Evolutionary conservation across 495 filamentous ascomycete genomes (phyloP).

Genomic region (Aspergillus wentii): DNA sequence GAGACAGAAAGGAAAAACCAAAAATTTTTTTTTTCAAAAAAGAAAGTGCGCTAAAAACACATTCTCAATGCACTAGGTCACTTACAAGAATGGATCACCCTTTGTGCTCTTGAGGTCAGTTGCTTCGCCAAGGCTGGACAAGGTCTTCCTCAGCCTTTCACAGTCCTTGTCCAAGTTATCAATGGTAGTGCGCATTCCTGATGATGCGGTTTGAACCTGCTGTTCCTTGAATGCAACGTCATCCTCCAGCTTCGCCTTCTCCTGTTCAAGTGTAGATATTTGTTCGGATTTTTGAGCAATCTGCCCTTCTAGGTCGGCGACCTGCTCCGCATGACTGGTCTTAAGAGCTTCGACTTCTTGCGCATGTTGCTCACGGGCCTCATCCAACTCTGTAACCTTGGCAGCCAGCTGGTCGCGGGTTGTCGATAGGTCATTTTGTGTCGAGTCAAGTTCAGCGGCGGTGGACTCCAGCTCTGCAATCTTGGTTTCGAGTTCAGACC

Average conservation of each 20-base stretch:
- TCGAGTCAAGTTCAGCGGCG: slow-evolving; percentile 31
- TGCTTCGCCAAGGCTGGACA: slow-evolving; percentile 54
- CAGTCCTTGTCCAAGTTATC: slow-evolving; percentile 51
- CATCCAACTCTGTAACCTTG: slow-evolving; percentile 26
- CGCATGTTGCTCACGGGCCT: slow-evolving; percentile 22
- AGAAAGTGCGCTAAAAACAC: slow-evolving; percentile 15
- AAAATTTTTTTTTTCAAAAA: slow-evolving; percentile 7
- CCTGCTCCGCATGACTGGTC: slow-evolving; percentile 21
- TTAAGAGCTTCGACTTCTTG: slow-evolving; percentile 24
- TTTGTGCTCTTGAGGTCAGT: slow-evolving; percentile 55
- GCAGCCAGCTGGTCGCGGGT: slow-evolving; percentile 20
- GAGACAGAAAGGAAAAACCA: slow-evolving; percentile 13
- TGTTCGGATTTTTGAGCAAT: slow-evolving; percentile 35
- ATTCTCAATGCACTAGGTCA: slow-evolving; percentile 27
- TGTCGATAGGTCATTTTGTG: slow-evolving; percentile 20
- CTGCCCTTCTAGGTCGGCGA: slow-evolving; percentile 25
- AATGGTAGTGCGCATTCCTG: slow-evolving; percentile 47
- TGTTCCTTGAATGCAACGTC: slow-evolving; percentile 46
- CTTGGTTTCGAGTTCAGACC: no score
- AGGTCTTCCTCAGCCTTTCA: slow-evolving; percentile 51
- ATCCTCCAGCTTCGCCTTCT: slow-evolving; percentile 43
- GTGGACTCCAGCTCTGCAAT: no score
- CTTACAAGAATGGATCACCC: slow-evolving; percentile 62
- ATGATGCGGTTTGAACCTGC: slow-evolving; percentile 42
- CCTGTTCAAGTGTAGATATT: slow-evolving; percentile 33